Evolutionary conservation across 345 rosid genomes (phyloP), one percentile per base, ranked within the genome.

Genomic region (Brassica nigra): DNA sequence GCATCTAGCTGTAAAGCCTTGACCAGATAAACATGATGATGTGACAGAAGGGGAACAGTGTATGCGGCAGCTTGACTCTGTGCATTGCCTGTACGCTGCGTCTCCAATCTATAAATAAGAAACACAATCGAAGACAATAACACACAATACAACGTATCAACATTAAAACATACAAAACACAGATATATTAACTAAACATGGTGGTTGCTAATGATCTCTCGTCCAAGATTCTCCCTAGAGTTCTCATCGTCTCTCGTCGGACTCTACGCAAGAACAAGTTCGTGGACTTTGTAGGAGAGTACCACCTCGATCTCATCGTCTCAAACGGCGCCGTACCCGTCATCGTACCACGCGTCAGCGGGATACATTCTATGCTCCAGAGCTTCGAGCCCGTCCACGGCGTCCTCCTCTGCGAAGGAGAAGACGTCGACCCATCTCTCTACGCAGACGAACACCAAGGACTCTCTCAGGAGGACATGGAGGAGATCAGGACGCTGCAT

Each of bases 401-500:
- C 0, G 91, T 90, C 47, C 90, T 88, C 73, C 89, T 90, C 34
- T 90, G 90, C 39, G 94, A 89, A 82, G 94, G 94, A 18, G 94
- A 90, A 76, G 92, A 90, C 34, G 77, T 90, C 11, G 94, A 88
- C 77, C 92, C 92, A 29, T 85, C 92, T 16, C 88, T 79, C 28
- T 88, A 90, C 11, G 88, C 84, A 0, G 84, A 86, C n/a, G 66
- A 86, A 9, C 69, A 76, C 1, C 74, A 87, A 3, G 86, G 80
- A 1, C 76, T 90, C 59, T 86, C 88, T 0, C 71, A 63, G 0
- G 88, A 86, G 62, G 92, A 88, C 18, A 86, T 90, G 1, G 85
- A 90, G 31, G 92, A 90, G 75, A 82, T 88, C 4, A 83, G 15
- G 61, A 79, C 69, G 55, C 14, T 73, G 3, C 90, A 88, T 54